Conservation (phyloP, 164 flowering plant species). For the Berberis vulgaris region DNA sequence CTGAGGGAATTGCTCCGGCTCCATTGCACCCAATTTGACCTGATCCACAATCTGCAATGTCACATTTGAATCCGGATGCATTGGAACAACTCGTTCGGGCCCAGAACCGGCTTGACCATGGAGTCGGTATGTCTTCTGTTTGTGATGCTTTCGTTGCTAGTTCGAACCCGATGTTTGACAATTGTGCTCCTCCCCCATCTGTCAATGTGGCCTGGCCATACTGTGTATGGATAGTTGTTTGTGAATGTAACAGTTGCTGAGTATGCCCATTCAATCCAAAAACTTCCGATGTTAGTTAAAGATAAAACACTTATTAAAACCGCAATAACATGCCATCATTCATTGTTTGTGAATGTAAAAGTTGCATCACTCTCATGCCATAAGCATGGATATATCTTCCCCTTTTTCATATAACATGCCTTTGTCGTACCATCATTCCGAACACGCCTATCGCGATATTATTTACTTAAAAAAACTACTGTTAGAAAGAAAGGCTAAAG, state of each 20-base stretch:
- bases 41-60: slow-evolving; percentile 82
- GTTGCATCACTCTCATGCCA: no score
- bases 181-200: slow-evolving; percentile 50
- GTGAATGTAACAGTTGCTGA: slow-evolving; percentile 60
- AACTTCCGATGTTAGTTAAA: no score
- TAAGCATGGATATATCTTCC: no score
- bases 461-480: no score
- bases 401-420: no score
- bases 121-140: slow-evolving; percentile 54
- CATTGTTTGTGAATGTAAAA: no score
- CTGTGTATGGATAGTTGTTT: slow-evolving; percentile 71
- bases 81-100: slow-evolving; percentile 63
- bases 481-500: no score
- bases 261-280: background rate
- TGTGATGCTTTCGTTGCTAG: slow-evolving; percentile 42
- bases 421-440: no score
- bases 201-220: slow-evolving; percentile 77
- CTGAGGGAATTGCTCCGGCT: slow-evolving; percentile 70
- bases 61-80: slow-evolving; percentile 42
- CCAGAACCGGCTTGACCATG: slow-evolving; percentile 96
- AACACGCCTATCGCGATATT: no score
- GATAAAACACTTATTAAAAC: no score
- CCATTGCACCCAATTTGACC: slow-evolving; percentile 68
- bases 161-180: slow-evolving; percentile 65
- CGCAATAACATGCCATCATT: no score